A percentile compares a stretch with the other conserved stretches of the same genome.
Evolutionary conservation across 106 monocot genomes (phyloP).

Genomic region (Dactylorhiza incarnata): DNA sequence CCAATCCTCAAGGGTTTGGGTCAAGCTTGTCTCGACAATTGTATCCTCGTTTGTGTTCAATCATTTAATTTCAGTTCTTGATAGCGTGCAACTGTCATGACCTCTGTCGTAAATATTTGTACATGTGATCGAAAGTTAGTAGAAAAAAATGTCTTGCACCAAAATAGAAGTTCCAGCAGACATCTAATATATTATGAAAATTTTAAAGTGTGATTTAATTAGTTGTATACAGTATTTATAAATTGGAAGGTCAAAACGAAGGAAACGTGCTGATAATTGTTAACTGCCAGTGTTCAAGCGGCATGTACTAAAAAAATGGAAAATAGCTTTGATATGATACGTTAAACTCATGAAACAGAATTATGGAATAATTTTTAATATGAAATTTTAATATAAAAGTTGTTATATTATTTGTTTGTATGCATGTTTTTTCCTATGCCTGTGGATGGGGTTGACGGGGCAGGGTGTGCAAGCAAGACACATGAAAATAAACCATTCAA

Average conservation of each 20-base stretch:
- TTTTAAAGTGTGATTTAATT: neutral
- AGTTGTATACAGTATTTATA: conserved; percentile 1
- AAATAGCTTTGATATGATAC: neutral
- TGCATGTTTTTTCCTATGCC: too few species aligned
- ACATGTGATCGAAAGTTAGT: neutral
- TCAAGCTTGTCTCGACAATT: too few species aligned
- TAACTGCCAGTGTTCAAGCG: too few species aligned
- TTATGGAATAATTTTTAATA: neutral
- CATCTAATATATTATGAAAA: neutral
- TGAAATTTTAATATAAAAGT: neutral
- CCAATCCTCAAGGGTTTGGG: too few species aligned
- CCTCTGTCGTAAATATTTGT: too few species aligned
- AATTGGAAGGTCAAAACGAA: neutral
- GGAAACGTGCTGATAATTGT: too few species aligned
- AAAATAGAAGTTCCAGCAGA: neutral
- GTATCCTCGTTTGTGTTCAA: too few species aligned
- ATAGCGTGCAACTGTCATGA: too few species aligned
- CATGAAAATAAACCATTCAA: neutral
- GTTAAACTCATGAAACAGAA: neutral
- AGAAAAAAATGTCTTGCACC: neutral
- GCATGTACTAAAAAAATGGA: neutral
- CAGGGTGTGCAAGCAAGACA: too few species aligned
- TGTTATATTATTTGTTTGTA: too few species aligned
- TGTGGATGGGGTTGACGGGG: too few species aligned
- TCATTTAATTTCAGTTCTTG: too few species aligned